These are phyloP conservation scores for Quercus cerris DNA, from an alignment of 306 rosid species.

Conservation along the genomic window DNA sequence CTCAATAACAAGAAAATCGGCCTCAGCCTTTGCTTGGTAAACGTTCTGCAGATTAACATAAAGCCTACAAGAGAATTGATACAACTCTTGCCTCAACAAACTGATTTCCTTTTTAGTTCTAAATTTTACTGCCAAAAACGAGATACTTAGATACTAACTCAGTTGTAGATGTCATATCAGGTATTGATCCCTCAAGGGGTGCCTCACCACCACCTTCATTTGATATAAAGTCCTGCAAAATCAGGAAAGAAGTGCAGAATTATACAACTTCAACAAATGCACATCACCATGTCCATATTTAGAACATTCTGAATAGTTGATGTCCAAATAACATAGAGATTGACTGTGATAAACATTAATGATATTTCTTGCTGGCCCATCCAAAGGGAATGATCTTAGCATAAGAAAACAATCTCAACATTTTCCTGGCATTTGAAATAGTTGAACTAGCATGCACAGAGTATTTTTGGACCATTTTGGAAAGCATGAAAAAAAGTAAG, in stretches of 20 bases:
- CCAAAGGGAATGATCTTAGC: not conserved
- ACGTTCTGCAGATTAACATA: conserved; percentile 83
- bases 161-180: conserved; percentile 99
- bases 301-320: not conserved
- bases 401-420: not conserved
- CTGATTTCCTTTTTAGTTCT: not conserved
- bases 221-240: conserved; percentile 74
- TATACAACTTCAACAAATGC: conserved; percentile 9
- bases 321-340: not conserved
- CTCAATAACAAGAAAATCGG: conserved; percentile 78
- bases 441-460: not conserved
- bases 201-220: conserved; percentile 90
- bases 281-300: not conserved
- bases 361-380: not conserved
- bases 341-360: not conserved
- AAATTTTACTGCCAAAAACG: not conserved
- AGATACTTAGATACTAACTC: conserved; percentile 56
- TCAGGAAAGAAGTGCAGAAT: conserved; percentile 14
- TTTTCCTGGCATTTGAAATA: not conserved
- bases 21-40: conserved; percentile 93
- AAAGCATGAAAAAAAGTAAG: not conserved
- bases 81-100: conserved; percentile 25
- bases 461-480: not conserved
- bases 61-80: conserved; percentile 53
- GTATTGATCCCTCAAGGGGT: conserved; percentile 97